Conservation (phyloP, 345 rosid genomes). For the Odontarrhena argentea region DNA sequence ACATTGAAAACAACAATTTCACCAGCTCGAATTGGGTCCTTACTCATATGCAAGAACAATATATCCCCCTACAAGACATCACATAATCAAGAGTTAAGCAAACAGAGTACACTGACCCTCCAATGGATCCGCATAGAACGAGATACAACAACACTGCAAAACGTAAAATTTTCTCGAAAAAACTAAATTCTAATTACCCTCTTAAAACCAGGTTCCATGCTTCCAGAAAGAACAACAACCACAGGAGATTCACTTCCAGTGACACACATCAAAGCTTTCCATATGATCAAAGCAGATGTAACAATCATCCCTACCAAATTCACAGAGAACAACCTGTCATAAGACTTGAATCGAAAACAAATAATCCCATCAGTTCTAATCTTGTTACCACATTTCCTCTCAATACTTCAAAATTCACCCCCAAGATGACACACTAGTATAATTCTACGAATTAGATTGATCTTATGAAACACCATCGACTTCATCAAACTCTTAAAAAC, state of each 20-base stretch:
- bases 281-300: slow-evolving; percentile 66
- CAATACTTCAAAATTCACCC: background rate
- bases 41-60: slow-evolving; percentile 63
- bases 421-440: background rate
- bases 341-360: background rate
- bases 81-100: background rate
- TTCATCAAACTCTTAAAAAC: slow-evolving; percentile 20
- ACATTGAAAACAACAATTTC: slow-evolving; percentile 69
- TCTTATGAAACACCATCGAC: slow-evolving; percentile 15
- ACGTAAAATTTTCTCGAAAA: background rate
- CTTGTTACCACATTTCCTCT: slow-evolving; percentile 12
- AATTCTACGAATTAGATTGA: background rate
- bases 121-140: background rate
- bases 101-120: background rate
- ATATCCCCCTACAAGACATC: slow-evolving; percentile 63
- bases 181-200: slow-evolving; percentile 42
- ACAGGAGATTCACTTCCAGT: slow-evolving; percentile 76
- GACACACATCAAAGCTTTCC: slow-evolving; percentile 73
- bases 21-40: slow-evolving; percentile 71
- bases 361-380: background rate
- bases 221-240: slow-evolving; percentile 77
- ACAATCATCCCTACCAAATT: slow-evolving; percentile 57
- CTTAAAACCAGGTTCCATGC: slow-evolving; percentile 87
- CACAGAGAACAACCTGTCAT: background rate
- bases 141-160: background rate